Evolutionary conservation across 345 rosid species (phyloP).

Genomic region (Kernera saxatilis): DNA sequence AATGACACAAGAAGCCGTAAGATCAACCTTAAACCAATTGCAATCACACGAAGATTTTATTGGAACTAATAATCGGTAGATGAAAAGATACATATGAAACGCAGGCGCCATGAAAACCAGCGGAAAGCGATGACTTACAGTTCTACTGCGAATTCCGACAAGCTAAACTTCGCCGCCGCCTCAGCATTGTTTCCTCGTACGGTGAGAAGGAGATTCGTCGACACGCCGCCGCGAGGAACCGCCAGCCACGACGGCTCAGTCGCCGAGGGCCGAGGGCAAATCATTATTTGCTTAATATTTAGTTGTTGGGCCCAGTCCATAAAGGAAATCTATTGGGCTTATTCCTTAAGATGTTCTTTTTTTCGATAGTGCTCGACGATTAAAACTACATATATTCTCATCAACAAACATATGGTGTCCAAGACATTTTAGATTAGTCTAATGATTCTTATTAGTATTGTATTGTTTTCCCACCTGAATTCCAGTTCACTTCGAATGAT

Average conservation of each 20-base stretch:
- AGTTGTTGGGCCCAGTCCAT: conserved; percentile 10
- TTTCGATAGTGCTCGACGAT: background rate
- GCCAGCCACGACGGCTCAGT: conserved; percentile 1
- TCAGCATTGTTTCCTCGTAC: background rate
- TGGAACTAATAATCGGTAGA: background rate
- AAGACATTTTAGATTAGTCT: too few species aligned
- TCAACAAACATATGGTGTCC: too few species aligned
- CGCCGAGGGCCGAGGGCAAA: background rate
- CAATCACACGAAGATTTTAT: background rate
- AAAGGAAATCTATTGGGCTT: background rate
- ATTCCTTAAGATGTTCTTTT: background rate
- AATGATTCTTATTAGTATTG: too few species aligned
- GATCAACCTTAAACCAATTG: background rate
- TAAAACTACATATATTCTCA: too few species aligned
- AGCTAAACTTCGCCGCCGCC: background rate
- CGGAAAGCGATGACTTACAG: background rate
- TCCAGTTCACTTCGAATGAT: too few species aligned
- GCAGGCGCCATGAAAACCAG: background rate
- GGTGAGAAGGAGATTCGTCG: background rate
- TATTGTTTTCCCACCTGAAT: too few species aligned
- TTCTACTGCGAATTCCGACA: background rate
- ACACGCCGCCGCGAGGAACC: background rate
- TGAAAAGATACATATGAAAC: background rate
- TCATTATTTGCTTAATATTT: background rate
- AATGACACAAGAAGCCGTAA: background rate